These are phyloP conservation scores for Daldinia bambusicola DNA, from an alignment of 495 filamentous ascomycete genomes.

Conservation along the genomic window DNA sequence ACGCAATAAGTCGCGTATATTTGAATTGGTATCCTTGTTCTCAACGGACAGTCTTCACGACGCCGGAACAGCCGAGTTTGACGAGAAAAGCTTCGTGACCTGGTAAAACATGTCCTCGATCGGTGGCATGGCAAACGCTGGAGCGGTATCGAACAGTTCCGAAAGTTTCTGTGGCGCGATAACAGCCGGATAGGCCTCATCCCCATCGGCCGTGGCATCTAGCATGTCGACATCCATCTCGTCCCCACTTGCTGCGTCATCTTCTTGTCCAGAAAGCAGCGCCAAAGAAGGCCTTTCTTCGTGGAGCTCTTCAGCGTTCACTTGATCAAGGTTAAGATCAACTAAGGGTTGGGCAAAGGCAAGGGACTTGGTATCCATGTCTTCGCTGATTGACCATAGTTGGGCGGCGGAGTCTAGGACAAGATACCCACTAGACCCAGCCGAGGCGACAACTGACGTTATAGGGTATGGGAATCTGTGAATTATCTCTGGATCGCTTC, in stretches of 20 bases:
- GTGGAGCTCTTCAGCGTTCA: slow-evolving; percentile 20
- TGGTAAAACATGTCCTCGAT: slow-evolving; percentile 81
- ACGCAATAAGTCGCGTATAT: background rate
- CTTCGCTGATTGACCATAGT: slow-evolving; percentile 63
- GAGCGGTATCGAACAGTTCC: slow-evolving; percentile 76
- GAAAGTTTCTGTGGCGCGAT: slow-evolving; percentile 73
- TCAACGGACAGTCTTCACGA: slow-evolving; percentile 2
- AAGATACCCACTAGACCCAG: slow-evolving; percentile 67
- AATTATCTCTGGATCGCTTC: slow-evolving; percentile 60
- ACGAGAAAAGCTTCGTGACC: slow-evolving; percentile 69
- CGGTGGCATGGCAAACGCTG: slow-evolving; percentile 79
- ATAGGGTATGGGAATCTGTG: slow-evolving; percentile 60
- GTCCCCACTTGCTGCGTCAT: slow-evolving; percentile 60
- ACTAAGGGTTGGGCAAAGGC: slow-evolving; percentile 60
- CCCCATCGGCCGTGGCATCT: slow-evolving; percentile 48
- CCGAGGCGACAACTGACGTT: slow-evolving; percentile 63
- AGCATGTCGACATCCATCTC: slow-evolving; percentile 56
- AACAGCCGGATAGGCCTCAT: slow-evolving; percentile 59
- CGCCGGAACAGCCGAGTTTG: slow-evolving; percentile 51
- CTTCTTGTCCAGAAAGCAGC: slow-evolving; percentile 50
- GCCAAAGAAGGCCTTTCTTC: slow-evolving; percentile 29
- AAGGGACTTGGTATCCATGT: slow-evolving; percentile 56
- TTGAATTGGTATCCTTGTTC: background rate
- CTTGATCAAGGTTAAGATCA: slow-evolving; percentile 57
- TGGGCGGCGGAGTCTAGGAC: slow-evolving; percentile 68